Conservation (phyloP, 805 yeast genomes). For the Kluyveromyces starmeri region DNA sequence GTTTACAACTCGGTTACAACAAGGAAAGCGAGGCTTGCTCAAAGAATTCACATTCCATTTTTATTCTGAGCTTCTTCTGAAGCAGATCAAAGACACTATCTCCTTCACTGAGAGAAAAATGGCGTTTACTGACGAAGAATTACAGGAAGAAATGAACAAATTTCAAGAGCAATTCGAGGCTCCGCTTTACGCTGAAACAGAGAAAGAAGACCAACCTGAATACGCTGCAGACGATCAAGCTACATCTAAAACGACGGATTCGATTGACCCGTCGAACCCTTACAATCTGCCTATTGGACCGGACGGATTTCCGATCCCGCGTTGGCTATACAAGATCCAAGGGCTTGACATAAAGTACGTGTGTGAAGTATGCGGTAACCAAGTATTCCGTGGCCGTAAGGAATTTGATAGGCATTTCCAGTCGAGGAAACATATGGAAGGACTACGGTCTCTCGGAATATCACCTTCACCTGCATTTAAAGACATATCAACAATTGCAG, state of each 20-base stretch:
- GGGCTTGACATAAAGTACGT: conserved; percentile 65
- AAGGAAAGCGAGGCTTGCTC: conserved; percentile 17
- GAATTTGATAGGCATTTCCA: conserved; percentile 67
- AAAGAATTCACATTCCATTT: conserved; percentile 35
- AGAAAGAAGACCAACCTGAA: conserved; percentile 31
- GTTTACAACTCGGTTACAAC: conserved; percentile 46
- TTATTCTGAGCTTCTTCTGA: conserved; percentile 32
- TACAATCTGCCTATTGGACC: conserved; percentile 69
- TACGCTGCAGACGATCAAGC: conserved; percentile 16
- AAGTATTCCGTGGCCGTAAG: conserved; percentile 61
- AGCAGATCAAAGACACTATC: conserved; percentile 41
- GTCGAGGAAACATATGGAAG: conserved; percentile 61
- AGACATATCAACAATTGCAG: conserved; percentile 58
- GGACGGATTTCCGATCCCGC: conserved; percentile 89
- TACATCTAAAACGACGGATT: conserved; percentile 8
- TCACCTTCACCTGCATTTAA: conserved; percentile 43
- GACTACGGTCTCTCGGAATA: conserved; percentile 68
- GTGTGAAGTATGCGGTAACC: conserved; percentile 86
- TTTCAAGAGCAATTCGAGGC: conserved; percentile 28
- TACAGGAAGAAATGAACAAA: conserved; percentile 44
- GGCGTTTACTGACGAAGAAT: conserved; percentile 64
- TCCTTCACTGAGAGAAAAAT: conserved; percentile 55
- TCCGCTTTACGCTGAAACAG: conserved; percentile 33
- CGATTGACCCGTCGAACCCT: conserved; percentile 17
- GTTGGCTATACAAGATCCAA: conserved; percentile 84